Evolutionary conservation across 331 rosid species (phyloP).

Genomic region (Prunus yedoensis): DNA sequence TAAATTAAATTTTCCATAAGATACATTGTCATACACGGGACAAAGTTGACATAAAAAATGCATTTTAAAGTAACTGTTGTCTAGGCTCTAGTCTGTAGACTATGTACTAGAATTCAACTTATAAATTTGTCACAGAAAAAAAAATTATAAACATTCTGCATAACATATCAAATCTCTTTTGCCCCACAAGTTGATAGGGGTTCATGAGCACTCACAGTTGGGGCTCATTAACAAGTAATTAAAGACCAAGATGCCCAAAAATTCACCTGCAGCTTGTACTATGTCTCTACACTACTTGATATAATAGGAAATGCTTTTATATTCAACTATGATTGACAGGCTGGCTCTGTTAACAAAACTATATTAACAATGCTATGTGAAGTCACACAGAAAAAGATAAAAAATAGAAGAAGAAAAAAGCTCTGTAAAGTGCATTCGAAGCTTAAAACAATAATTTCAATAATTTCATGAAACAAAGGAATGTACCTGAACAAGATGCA

Average conservation of each 20-base stretch:
- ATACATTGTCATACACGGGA: not conserved
- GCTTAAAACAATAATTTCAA: not conserved
- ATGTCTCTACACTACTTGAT: not conserved
- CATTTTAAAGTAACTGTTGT: not conserved
- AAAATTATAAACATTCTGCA: not conserved
- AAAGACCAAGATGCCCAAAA: not conserved
- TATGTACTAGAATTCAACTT: not conserved
- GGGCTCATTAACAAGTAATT: not conserved
- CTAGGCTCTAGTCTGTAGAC: not conserved
- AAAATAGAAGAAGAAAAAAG: too few relatives aligned
- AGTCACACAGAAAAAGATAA: too few relatives aligned
- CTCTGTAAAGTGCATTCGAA: not conserved
- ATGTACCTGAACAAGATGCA: constrained; percentile 64
- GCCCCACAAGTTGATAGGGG: not conserved
- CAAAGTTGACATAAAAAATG: not conserved
- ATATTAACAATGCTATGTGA: not conserved
- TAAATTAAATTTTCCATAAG: not conserved
- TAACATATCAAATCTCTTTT: not conserved
- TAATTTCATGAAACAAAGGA: not conserved
- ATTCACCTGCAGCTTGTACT: not conserved
- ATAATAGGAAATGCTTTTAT: not conserved
- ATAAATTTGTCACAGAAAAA: not conserved
- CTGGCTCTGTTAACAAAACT: not conserved
- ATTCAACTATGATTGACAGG: not conserved
- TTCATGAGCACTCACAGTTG: not conserved